phyloP scores from a whole-genome alignment of 305 asterid species.

The Fraxinus dipetala region DNA sequence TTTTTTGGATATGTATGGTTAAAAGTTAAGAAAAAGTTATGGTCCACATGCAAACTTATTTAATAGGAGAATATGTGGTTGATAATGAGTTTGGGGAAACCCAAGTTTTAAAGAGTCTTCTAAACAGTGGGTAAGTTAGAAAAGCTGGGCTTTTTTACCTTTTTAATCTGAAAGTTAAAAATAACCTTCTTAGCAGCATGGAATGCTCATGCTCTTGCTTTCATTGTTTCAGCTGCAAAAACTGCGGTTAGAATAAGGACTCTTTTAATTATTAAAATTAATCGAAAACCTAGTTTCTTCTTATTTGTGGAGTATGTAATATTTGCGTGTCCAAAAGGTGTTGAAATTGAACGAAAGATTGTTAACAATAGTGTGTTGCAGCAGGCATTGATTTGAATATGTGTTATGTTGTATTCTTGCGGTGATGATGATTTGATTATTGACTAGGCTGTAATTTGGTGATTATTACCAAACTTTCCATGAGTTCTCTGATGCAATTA shows the following conservation, averaged over 20 bases:
- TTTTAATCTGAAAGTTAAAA: not conserved
- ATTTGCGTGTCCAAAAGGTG: not conserved
- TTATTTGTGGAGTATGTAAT: not conserved
- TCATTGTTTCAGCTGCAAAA: not conserved
- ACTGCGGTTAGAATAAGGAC: not conserved
- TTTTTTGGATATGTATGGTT: too few relatives aligned
- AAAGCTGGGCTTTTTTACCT: not conserved
- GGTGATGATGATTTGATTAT: not conserved
- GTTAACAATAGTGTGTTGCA: not conserved
- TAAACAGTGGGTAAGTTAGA: not conserved
- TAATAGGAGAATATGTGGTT: too few relatives aligned
- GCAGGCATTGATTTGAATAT: not conserved
- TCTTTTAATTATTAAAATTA: not conserved
- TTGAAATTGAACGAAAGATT: not conserved
- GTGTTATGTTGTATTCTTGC: not conserved
- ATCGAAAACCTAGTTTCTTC: not conserved
- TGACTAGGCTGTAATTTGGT: not conserved
- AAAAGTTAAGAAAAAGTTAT: too few relatives aligned
- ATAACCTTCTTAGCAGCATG: not conserved
- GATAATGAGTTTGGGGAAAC: too few relatives aligned
- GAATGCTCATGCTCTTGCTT: not conserved
- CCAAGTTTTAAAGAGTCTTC: too few relatives aligned
- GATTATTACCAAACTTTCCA: not conserved
- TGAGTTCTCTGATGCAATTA: not conserved
- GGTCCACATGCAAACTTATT: too few relatives aligned